These are phyloP conservation scores for Papilionanthe hybrid DNA, from an alignment of 116 monocot species.

Conservation along the genomic window DNA sequence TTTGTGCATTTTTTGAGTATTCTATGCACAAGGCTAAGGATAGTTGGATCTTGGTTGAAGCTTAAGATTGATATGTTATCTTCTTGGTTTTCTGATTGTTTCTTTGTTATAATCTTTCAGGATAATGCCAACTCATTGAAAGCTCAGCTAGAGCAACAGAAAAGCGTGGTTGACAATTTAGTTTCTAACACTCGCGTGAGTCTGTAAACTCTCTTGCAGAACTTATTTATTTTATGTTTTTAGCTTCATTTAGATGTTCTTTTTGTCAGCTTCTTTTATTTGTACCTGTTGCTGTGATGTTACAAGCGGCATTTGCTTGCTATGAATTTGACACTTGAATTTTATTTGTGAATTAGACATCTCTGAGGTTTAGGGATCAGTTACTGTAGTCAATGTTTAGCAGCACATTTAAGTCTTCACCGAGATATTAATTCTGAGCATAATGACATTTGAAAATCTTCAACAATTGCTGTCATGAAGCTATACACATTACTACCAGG, in stretches of 20 bases:
- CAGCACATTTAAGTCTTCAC: not conserved
- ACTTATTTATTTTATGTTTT: slow-evolving; percentile 5
- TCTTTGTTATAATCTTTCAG: slow-evolving; percentile 26
- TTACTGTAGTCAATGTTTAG: not conserved
- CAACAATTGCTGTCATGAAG: not conserved
- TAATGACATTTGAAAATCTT: not conserved
- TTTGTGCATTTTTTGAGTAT: not conserved
- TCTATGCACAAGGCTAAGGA: not conserved
- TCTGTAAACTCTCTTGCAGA: slow-evolving; percentile 2
- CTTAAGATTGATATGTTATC: not conserved
- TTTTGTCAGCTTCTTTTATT: not conserved
- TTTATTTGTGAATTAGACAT: not conserved
- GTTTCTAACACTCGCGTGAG: slow-evolving; percentile 88
- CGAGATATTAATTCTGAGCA: not conserved
- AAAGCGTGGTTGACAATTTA: slow-evolving; percentile 76
- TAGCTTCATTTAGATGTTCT: not conserved
- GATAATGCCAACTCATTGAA: slow-evolving; percentile 84
- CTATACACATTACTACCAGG: not conserved
- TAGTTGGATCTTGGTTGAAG: not conserved
- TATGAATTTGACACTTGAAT: not conserved
- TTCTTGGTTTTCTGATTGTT: not conserved
- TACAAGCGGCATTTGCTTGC: not conserved
- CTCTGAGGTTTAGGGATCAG: not conserved
- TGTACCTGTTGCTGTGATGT: not conserved
- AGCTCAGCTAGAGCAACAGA: slow-evolving; percentile 90